These are phyloP conservation scores for Saturnispora dispora DNA, from an alignment of 805 yeast genomes.

Conservation along the genomic window DNA sequence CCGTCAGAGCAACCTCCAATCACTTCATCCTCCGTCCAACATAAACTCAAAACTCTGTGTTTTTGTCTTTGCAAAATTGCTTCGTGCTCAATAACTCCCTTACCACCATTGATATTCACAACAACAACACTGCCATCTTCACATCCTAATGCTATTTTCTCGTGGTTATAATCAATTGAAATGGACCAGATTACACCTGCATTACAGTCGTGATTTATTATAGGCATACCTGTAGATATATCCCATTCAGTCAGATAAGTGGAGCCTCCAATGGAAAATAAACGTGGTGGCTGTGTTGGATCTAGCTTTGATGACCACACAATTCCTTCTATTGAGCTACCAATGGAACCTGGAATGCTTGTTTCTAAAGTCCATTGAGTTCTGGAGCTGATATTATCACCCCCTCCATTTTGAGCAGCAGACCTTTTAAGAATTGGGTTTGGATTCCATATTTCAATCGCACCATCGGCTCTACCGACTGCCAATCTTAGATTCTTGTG, in stretches of 20 bases:
- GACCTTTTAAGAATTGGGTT: conserved; percentile 9
- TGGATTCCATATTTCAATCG: conserved; percentile 94
- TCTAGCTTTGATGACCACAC: conserved; percentile 55
- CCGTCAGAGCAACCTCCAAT: conserved; percentile 97
- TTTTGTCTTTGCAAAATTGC: conserved; percentile 74
- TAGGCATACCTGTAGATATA: conserved; percentile 59
- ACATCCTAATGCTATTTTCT: conserved; percentile 79
- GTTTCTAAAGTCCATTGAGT: conserved; percentile 73
- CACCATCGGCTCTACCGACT: conserved; percentile 89
- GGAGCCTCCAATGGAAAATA: conserved; percentile 92
- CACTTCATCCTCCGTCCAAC: conserved; percentile 60
- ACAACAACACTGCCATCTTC: conserved; percentile 89
- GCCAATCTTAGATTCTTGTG: conserved; percentile 66
- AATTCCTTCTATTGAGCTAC: conserved; percentile 80
- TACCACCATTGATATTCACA: conserved; percentile 77
- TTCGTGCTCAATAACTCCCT: conserved; percentile 72
- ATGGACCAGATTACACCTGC: conserved; percentile 93
- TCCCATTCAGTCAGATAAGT: conserved; percentile 92
- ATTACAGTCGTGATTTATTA: conserved; percentile 74
- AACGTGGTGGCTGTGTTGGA: conserved; percentile 44
- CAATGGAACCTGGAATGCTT: conserved; percentile 67
- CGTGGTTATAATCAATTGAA: conserved; percentile 51
- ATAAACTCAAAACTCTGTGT: conserved; percentile 65
- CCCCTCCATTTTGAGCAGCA: neutral
- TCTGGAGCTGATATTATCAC: conserved; percentile 21